Evolutionary conservation across 495 filamentous ascomycete genomes (phyloP).

Genomic region (Hypomontagnella submonticulosa): DNA sequence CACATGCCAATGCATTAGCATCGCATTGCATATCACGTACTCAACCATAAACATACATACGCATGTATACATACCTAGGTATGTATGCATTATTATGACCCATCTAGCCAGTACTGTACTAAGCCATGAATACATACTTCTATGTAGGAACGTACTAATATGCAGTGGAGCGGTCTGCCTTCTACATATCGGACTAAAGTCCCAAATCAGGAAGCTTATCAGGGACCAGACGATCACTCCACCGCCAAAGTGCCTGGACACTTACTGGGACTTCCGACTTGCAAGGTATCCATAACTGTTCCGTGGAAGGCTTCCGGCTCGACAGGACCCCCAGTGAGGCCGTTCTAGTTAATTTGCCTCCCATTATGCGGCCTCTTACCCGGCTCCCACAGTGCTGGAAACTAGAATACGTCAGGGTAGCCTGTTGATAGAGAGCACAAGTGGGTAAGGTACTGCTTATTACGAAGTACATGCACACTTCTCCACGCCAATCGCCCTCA

Average conservation of each 20-base stretch:
- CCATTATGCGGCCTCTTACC: slow-evolving; percentile 44
- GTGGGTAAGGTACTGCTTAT: slow-evolving; percentile 26
- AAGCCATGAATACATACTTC: slow-evolving; percentile 8
- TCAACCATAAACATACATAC: neutral
- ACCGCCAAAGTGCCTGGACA: slow-evolving; percentile 41
- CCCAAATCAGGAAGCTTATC: slow-evolving; percentile 46
- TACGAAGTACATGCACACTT: slow-evolving; percentile 33
- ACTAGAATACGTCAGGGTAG: slow-evolving; percentile 38
- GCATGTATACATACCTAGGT: slow-evolving; percentile 8
- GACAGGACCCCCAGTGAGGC: slow-evolving; percentile 28
- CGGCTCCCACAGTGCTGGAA: slow-evolving; percentile 46
- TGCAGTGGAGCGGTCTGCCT: slow-evolving; percentile 35
- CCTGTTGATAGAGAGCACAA: slow-evolving; percentile 20
- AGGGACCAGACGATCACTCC: slow-evolving; percentile 39
- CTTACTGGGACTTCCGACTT: slow-evolving; percentile 42
- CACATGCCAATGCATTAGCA: slow-evolving; percentile 35
- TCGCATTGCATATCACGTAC: slow-evolving; percentile 27
- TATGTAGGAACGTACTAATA: slow-evolving; percentile 14
- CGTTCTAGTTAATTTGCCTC: slow-evolving; percentile 42
- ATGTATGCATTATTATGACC: slow-evolving; percentile 30
- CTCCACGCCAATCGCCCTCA: slow-evolving; percentile 37
- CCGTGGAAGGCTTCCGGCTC: slow-evolving; percentile 49
- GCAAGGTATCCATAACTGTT: slow-evolving; percentile 43
- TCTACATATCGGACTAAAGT: slow-evolving; percentile 34
- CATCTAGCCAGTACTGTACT: slow-evolving; percentile 34